phyloP scores from a whole-genome alignment of 108 stramenopile species.

The Pseudonitzschia delicatissima region DNA sequence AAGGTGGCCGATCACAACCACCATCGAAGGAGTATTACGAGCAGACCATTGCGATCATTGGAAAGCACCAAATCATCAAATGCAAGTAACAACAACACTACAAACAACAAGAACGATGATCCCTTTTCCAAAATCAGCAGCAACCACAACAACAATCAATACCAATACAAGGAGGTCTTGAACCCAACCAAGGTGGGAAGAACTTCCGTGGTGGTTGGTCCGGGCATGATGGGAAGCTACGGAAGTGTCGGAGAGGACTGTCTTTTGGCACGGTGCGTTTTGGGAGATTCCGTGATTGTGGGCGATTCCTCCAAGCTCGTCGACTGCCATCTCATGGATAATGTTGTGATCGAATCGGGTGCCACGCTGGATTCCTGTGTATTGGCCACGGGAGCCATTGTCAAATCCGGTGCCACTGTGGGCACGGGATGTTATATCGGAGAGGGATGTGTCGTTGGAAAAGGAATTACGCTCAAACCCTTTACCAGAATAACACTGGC shows the following conservation, averaged over 20 bases:
- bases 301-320: conserved; percentile 47
- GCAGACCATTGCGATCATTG: conserved; percentile 2
- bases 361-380: conserved; percentile 67
- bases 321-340: conserved; percentile 85
- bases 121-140: neutral
- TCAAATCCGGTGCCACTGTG: conserved; percentile 70
- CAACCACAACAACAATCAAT: conserved; percentile 5
- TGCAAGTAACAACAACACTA: neutral
- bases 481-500: conserved; percentile 86
- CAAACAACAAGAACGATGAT: neutral
- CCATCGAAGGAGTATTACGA: too few relatives aligned
- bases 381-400: conserved; percentile 61
- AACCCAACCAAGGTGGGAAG: conserved; percentile 49
- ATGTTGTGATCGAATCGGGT: conserved; percentile 65
- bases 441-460: conserved; percentile 81
- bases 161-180: conserved; percentile 28
- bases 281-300: conserved; percentile 77
- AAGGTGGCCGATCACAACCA: conserved; percentile 6
- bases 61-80: neutral
- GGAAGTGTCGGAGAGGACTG: conserved; percentile 72
- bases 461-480: conserved; percentile 65
- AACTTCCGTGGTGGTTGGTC: conserved; percentile 52
- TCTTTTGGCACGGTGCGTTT: conserved; percentile 52
- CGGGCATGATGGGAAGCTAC: conserved; percentile 64
- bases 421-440: conserved; percentile 88